phyloP scores from a whole-genome alignment of 1,284 basidiomycete genomes.

The Pholiota adiposa region DNA sequence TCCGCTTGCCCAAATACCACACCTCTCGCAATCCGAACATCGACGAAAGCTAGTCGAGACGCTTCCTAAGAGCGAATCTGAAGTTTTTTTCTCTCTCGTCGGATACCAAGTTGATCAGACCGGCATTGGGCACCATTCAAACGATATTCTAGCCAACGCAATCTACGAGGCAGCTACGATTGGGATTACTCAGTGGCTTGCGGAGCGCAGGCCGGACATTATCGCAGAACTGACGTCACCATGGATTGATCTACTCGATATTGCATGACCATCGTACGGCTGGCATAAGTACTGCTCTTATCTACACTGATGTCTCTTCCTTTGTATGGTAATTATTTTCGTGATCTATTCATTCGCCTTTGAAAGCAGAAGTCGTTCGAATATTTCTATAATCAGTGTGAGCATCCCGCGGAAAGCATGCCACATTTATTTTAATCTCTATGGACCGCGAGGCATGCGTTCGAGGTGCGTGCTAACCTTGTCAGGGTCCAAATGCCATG shows the following conservation, averaged over 20 bases:
- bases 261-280: neutral
- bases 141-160: constrained; percentile 23
- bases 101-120: constrained; percentile 16
- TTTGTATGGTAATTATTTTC: neutral
- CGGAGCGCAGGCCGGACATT: constrained; percentile 18
- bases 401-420: too few relatives aligned
- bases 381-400: too few relatives aligned
- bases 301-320: neutral
- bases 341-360: neutral
- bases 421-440: neutral
- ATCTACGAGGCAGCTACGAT: constrained; percentile 26
- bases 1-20: constrained; percentile 3
- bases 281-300: neutral
- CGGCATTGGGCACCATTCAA: constrained; percentile 11
- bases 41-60: constrained; percentile 13
- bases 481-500: neutral
- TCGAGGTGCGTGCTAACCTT: neutral
- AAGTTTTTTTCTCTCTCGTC: constrained; percentile 25
- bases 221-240: constrained; percentile 5
- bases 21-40: neutral
- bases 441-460: neutral
- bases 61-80: constrained; percentile 21
- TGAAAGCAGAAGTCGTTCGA: neutral
- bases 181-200: constrained; percentile 26
- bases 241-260: neutral